These are phyloP conservation scores for Termitomyces sp. DNA, from an alignment of 768 basidiomycete genomes.

Conservation along the genomic window DNA sequence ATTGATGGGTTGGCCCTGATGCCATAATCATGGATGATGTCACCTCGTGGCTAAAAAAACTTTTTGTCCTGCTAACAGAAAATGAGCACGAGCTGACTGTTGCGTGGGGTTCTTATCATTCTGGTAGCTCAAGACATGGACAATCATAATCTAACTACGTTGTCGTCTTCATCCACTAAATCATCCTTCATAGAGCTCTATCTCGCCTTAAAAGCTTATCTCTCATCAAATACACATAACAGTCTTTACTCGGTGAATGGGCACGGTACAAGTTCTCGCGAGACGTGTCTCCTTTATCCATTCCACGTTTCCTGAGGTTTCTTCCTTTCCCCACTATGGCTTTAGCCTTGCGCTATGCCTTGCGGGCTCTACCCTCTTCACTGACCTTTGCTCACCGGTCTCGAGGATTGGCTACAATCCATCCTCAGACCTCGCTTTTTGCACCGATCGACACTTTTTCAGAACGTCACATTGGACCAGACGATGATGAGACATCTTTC, in stretches of 20 bases:
- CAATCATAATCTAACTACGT: not conserved
- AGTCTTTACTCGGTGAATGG: conserved; percentile 53
- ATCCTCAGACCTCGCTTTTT: conserved; percentile 61
- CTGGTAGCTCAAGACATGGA: conserved; percentile 5
- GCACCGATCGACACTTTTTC: conserved; percentile 85
- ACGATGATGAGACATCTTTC: conserved; percentile 66
- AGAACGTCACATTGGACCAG: conserved; percentile 90
- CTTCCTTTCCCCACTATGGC: conserved; percentile 23
- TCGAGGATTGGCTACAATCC: conserved; percentile 51
- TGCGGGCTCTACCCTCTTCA: conserved; percentile 15
- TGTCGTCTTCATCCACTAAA: not conserved
- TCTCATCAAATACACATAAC: conserved; percentile 7
- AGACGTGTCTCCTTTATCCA: conserved; percentile 17
- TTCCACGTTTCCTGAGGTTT: conserved; percentile 20
- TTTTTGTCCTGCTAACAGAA: conserved; percentile 26
- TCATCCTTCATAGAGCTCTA: not conserved
- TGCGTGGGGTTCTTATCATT: not conserved
- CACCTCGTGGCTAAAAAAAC: conserved; percentile 40
- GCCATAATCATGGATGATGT: conserved; percentile 32
- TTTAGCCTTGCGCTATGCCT: conserved; percentile 25
- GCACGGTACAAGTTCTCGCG: conserved; percentile 37
- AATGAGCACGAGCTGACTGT: conserved; percentile 7
- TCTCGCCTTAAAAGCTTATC: conserved; percentile 10
- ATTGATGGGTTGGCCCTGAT: conserved; percentile 51
- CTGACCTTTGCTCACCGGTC: conserved; percentile 8